Evolutionary conservation across 139 green algal species (phyloP).

Genomic region (Ettlia oleoabundans): DNA sequence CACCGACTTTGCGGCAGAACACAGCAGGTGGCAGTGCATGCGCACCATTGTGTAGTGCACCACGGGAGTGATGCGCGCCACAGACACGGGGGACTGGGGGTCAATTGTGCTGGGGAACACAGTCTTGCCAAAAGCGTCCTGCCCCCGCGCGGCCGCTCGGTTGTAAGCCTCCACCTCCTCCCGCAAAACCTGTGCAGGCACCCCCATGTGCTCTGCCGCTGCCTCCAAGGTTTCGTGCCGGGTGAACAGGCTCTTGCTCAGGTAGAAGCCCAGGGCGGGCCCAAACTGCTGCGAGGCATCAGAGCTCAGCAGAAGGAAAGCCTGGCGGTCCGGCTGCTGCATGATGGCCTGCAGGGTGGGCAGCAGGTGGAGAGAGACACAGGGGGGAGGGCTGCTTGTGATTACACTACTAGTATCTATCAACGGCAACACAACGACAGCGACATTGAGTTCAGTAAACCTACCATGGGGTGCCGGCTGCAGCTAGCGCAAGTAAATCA

Average conservation of each 20-base stretch:
- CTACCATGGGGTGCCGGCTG: too few relatives aligned
- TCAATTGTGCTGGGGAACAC: constrained; percentile 59
- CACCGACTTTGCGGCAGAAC: background rate
- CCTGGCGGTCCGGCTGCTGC: constrained; percentile 24
- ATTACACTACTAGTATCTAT: too few relatives aligned
- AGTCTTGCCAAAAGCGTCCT: constrained; percentile 68
- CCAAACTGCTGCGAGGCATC: constrained; percentile 55
- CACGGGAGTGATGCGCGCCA: constrained; percentile 70
- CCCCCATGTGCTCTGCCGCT: constrained; percentile 41
- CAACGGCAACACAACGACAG: too few relatives aligned
- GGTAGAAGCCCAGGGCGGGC: constrained; percentile 69
- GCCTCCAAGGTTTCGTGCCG: constrained; percentile 52
- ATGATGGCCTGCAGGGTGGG: constrained; percentile 50
- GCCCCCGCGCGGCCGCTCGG: constrained; percentile 12
- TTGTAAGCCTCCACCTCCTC: constrained; percentile 60
- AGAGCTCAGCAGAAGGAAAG: constrained; percentile 62
- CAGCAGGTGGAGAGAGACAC: too few relatives aligned
- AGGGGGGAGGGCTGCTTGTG: too few relatives aligned
- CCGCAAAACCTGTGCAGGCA: constrained; percentile 34
- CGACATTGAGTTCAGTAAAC: too few relatives aligned
- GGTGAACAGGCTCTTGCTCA: constrained; percentile 59
- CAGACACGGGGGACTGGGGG: constrained; percentile 39
- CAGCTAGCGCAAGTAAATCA: too few relatives aligned
- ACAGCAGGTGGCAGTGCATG: background rate
- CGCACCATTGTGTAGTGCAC: constrained; percentile 87